A percentile compares a stretch with the other conserved stretches of the same genome.
These are phyloP conservation scores for Trichophyton verrucosum DNA, from an alignment of 2,329 filamentous ascomycete species.

Conservation along the genomic window DNA sequence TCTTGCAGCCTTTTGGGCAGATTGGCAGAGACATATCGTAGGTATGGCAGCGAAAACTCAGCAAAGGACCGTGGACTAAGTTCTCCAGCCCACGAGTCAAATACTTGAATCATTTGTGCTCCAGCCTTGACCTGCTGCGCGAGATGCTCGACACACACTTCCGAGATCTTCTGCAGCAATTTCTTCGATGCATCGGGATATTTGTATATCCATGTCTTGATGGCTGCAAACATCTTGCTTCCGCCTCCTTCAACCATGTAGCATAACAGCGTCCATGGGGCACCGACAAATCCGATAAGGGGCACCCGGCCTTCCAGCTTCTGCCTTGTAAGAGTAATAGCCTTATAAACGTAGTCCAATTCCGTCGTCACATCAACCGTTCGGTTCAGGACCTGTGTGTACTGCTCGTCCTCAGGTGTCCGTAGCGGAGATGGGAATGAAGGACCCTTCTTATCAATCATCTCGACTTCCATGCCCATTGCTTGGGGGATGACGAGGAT, in stretches of 20 bases:
- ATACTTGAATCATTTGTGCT: slow-evolving; percentile 91
- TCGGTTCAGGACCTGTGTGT: slow-evolving; percentile 60
- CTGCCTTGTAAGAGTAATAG: slow-evolving; percentile 77
- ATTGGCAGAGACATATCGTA: slow-evolving; percentile 69
- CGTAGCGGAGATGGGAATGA: slow-evolving; percentile 79
- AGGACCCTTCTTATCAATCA: slow-evolving; percentile 94
- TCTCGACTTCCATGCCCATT: slow-evolving; percentile 96
- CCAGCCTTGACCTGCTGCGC: slow-evolving; percentile 86
- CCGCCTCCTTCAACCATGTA: slow-evolving; percentile 99
- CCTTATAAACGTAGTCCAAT: slow-evolving; percentile 89
- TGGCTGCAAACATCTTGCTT: slow-evolving; percentile 85
- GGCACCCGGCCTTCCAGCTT: slow-evolving; percentile 83
- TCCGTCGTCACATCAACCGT: slow-evolving; percentile 74
- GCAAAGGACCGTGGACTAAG: slow-evolving; percentile 74
- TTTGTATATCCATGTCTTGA: slow-evolving; percentile 93
- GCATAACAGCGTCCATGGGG: slow-evolving; percentile 91
- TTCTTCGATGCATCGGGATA: slow-evolving; percentile 69
- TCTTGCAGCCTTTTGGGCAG: slow-evolving; percentile 63
- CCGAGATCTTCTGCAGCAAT: slow-evolving; percentile 79
- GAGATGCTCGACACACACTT: slow-evolving; percentile 88
- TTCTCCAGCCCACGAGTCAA: slow-evolving; percentile 97
- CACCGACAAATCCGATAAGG: slow-evolving; percentile 90
- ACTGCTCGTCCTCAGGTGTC: slow-evolving; percentile 71
- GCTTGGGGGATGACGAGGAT: slow-evolving; percentile 96
- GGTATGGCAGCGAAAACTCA: slow-evolving; percentile 73